Evolutionary conservation across 768 basidiomycete species (phyloP).

Genomic region (Kwoniella pini): DNA sequence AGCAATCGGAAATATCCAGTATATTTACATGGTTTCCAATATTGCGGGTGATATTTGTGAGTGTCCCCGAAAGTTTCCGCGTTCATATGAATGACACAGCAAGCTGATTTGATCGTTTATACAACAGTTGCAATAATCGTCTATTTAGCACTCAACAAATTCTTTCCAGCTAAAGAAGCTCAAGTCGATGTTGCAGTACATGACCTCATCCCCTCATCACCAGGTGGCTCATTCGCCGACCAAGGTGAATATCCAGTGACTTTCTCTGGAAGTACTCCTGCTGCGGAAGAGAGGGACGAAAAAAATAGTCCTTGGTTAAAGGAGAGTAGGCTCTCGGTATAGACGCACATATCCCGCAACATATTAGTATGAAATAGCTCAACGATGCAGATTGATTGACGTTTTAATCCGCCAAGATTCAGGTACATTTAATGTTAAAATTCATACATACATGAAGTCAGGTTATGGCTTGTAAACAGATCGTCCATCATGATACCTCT

Average conservation of each 20-base stretch:
- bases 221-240: conserved; percentile 3
- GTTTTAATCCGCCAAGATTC: too few species aligned
- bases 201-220: conserved; percentile 17
- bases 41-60: conserved; percentile 35
- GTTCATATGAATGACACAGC: too few species aligned
- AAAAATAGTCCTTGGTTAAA: background rate
- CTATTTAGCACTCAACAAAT: conserved; percentile 27
- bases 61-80: too few species aligned
- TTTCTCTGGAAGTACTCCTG: background rate
- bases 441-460: too few species aligned
- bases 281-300: background rate
- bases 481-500: too few species aligned
- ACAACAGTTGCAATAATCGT: conserved; percentile 32
- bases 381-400: too few species aligned
- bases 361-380: too few species aligned
- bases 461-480: background rate
- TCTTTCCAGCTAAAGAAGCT: conserved; percentile 35
- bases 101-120: too few species aligned
- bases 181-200: conserved; percentile 34
- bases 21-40: conserved; percentile 35
- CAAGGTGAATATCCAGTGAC: conserved; percentile 9
- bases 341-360: too few species aligned
- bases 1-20: conserved; percentile 27
- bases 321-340: too few species aligned
- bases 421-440: too few species aligned